A percentile compares a stretch with the other conserved stretches of the same genome.
phyloP scores from a whole-genome alignment of 306 rosid genomes.

The Quercus wislizeni region DNA sequence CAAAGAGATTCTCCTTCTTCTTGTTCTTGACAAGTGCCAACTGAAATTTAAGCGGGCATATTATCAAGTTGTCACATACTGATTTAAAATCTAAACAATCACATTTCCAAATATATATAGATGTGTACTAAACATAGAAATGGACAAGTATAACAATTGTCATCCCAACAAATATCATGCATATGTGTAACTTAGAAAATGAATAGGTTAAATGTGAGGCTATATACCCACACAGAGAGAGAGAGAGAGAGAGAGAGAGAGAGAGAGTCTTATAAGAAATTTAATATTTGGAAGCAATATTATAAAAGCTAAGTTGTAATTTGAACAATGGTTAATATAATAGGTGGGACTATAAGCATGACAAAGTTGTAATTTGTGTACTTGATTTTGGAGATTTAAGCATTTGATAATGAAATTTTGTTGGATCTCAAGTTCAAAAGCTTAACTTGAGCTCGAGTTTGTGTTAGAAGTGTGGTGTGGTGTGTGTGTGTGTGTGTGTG shows the following conservation, averaged over 20 bases:
- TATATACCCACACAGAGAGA: too few species aligned
- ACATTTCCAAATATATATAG: not conserved
- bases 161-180: too few species aligned
- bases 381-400: too few species aligned
- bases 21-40: conserved; percentile 79
- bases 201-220: not conserved
- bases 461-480: too few species aligned
- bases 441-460: too few species aligned
- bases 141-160: not conserved
- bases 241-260: too few species aligned
- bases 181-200: not conserved
- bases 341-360: too few species aligned
- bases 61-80: conserved; percentile 1
- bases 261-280: not conserved
- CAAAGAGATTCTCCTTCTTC: conserved; percentile 44
- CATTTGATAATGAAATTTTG: too few species aligned
- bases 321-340: too few species aligned
- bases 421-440: too few species aligned
- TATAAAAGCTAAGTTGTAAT: not conserved
- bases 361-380: too few species aligned
- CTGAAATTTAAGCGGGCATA: conserved; percentile 59
- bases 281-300: not conserved
- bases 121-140: not conserved
- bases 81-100: not conserved
- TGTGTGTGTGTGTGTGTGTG: too few species aligned